These are phyloP conservation scores for Populus tomentosa DNA, from an alignment of 441 rosid species.

Conservation along the genomic window DNA sequence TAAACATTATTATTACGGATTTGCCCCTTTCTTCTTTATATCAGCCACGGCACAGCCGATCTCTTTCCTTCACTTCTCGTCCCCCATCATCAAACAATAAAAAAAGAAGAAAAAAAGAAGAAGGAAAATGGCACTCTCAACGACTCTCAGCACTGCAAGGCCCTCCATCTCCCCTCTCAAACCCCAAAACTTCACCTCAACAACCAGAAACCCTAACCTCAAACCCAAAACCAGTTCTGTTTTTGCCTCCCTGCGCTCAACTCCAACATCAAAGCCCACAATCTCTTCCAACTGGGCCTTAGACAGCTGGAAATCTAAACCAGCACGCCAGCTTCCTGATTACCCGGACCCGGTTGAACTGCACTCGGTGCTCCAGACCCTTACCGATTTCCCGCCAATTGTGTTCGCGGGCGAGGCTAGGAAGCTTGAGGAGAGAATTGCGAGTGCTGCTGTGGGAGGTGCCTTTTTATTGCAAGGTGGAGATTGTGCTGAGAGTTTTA, in stretches of 20 bases:
- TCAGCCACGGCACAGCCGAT: background rate
- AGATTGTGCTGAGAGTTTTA: constrained; percentile 58
- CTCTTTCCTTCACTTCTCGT: no score
- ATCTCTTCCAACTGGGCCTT: constrained; percentile 31
- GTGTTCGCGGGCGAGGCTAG: constrained; percentile 87
- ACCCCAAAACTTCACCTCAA: constrained; percentile 1
- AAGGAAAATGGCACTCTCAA: constrained; percentile 20
- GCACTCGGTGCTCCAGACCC: constrained; percentile 50
- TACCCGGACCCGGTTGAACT: constrained; percentile 52
- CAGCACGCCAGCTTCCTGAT: constrained; percentile 59
- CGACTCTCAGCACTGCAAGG: constrained; percentile 23
- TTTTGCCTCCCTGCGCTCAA: constrained; percentile 20
- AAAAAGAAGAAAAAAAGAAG: no score
- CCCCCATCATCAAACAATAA: background rate
- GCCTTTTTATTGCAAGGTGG: constrained; percentile 57
- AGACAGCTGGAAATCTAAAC: constrained; percentile 58
- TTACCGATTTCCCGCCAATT: constrained; percentile 64
- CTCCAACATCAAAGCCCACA: constrained; percentile 16
- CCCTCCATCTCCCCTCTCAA: constrained; percentile 11
- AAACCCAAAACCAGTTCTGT: constrained; percentile 6
- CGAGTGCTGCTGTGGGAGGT: constrained; percentile 46
- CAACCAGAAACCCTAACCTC: background rate
- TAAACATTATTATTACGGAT: background rate
- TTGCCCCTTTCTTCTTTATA: background rate
- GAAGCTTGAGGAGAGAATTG: constrained; percentile 54